These are phyloP conservation scores for Penicillium janthinellum DNA, from an alignment of 2,329 filamentous ascomycete species.

Conservation along the genomic window DNA sequence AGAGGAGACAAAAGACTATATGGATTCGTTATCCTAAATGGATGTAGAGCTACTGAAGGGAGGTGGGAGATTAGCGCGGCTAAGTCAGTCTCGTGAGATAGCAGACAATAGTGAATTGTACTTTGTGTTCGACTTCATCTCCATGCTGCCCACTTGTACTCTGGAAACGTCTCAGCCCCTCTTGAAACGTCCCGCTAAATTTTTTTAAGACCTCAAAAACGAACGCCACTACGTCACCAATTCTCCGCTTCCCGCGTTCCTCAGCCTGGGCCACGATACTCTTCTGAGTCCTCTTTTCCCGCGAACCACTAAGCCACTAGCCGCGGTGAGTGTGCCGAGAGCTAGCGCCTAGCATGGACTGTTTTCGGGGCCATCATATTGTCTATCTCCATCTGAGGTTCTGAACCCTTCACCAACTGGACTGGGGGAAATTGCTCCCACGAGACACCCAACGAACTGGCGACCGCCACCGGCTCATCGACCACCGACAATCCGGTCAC, in stretches of 20 bases:
- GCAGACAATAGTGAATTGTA: no score
- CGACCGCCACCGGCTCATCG: constrained; percentile 2
- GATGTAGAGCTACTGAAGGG: background rate
- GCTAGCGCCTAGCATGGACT: no score
- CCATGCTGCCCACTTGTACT: background rate
- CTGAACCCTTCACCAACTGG: background rate
- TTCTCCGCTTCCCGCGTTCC: background rate
- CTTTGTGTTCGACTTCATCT: background rate
- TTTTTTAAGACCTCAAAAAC: background rate
- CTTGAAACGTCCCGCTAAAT: background rate
- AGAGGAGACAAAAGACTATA: background rate
- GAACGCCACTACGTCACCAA: background rate
- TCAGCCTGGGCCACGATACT: background rate
- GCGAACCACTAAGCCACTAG: background rate
- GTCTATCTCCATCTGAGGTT: background rate
- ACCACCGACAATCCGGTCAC: background rate
- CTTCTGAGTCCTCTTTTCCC: background rate
- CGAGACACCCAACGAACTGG: background rate
- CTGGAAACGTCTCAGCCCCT: background rate
- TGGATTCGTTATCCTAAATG: background rate
- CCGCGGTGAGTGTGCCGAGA: no score
- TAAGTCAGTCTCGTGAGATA: background rate
- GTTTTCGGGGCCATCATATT: background rate
- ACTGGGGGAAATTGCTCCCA: background rate
- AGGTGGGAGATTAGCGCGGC: background rate